These are phyloP conservation scores for Phytophthora fragariaefolia DNA, from an alignment of 352 stramenopile species.

Conservation along the genomic window DNA sequence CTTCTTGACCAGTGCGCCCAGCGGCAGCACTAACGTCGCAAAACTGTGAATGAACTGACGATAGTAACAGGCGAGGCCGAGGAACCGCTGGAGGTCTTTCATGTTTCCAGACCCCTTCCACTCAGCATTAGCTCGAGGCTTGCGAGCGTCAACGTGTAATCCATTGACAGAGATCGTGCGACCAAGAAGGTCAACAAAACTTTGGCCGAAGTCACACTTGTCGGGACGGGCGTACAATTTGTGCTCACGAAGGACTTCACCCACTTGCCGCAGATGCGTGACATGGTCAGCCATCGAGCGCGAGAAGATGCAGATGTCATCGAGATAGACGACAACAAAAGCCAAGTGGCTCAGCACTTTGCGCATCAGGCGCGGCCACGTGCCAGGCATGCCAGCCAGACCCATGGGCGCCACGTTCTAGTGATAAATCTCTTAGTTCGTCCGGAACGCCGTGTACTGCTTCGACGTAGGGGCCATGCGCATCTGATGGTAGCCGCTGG, in stretches of 20 bases:
- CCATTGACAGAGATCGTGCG: background rate
- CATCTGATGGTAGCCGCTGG: background rate
- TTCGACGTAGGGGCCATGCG: background rate
- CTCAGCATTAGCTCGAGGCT: background rate
- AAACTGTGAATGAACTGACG: background rate
- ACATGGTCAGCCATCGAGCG: background rate
- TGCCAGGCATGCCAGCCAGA: background rate
- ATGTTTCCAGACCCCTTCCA: background rate
- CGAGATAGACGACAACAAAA: background rate
- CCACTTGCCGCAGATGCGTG: background rate
- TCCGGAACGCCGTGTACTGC: background rate
- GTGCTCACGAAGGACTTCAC: conserved; percentile 1
- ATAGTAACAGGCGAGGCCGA: background rate
- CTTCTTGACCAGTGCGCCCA: background rate
- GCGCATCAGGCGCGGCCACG: background rate
- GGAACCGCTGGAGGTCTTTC: background rate
- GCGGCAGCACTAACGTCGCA: background rate
- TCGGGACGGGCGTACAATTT: background rate
- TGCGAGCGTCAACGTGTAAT: background rate
- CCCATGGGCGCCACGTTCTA: background rate
- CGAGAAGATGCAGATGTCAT: background rate
- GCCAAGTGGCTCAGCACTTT: background rate
- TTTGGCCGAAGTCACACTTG: conserved; percentile 1
- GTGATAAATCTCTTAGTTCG: background rate
- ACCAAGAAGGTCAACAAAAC: background rate